A percentile compares a stretch with the other conserved stretches of the same genome.
Evolutionary conservation across 208 protist genomes (phyloP).

Genomic region (Acanthamoeba triangularis): DNA sequence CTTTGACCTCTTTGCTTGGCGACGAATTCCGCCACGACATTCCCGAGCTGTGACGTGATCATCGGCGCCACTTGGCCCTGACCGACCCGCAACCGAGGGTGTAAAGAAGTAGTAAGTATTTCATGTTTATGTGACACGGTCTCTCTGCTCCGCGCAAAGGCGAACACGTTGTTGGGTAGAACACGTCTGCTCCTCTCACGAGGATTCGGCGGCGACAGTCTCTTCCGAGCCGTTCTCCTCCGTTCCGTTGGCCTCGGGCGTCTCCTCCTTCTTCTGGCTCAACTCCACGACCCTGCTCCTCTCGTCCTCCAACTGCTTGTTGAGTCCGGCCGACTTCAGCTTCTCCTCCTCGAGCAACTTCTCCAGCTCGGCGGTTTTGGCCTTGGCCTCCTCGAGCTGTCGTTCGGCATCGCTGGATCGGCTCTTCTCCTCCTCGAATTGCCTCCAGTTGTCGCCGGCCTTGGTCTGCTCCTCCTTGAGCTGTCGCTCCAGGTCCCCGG

Average conservation of each 20-base stretch:
- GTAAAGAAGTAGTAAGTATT: background rate
- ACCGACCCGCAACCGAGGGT: too few relatives aligned
- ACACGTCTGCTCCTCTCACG: background rate
- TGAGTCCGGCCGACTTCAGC: background rate
- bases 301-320: slow-evolving; percentile 29
- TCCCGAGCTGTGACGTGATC: too few relatives aligned
- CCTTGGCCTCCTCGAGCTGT: slow-evolving; percentile 55
- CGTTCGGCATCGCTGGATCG: slow-evolving; percentile 14
- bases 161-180: background rate
- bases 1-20: background rate
- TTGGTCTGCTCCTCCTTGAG: slow-evolving; percentile 54
- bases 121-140: slow-evolving; percentile 13
- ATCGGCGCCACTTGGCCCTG: too few relatives aligned
- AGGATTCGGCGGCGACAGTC: background rate
- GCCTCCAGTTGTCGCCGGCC: slow-evolving; percentile 50
- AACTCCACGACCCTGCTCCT: slow-evolving; percentile 25
- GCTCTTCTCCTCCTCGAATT: slow-evolving; percentile 45
- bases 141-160: background rate
- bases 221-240: background rate
- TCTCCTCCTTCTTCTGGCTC: slow-evolving; percentile 53
- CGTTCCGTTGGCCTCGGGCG: slow-evolving; percentile 47
- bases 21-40: background rate
- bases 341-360: slow-evolving; percentile 31
- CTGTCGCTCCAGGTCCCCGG: slow-evolving; percentile 19
- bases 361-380: slow-evolving; percentile 42